These are phyloP conservation scores for Phialophora verrucosa DNA, from an alignment of 2,329 filamentous ascomycete species.

Conservation along the genomic window DNA sequence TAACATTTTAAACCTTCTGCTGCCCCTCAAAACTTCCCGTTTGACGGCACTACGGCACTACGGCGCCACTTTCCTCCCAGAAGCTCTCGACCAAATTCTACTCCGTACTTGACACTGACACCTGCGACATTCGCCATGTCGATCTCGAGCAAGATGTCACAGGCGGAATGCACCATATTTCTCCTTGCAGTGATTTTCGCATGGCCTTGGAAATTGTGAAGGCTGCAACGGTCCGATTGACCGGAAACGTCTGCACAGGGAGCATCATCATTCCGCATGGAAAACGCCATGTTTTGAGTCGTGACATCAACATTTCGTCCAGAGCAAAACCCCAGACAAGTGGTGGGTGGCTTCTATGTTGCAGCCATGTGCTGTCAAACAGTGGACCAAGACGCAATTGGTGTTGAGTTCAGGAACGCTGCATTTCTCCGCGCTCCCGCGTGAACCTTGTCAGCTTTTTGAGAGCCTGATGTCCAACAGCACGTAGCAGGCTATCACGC, in stretches of 20 bases:
- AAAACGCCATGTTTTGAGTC: not conserved
- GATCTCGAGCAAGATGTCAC: not conserved
- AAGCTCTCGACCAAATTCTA: not conserved
- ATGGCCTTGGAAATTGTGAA: not conserved
- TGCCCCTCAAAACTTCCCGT: not conserved
- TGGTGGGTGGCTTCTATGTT: not conserved
- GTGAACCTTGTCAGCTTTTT: not conserved
- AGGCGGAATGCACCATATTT: not conserved
- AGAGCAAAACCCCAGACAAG: not conserved
- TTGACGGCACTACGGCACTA: not conserved
- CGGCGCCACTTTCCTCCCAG: not conserved
- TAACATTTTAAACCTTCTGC: conserved; percentile 7
- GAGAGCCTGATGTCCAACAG: not conserved
- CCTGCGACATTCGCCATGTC: not conserved
- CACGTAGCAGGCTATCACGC: too few relatives aligned
- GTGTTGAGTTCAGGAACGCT: not conserved
- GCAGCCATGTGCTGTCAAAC: conserved; percentile 6
- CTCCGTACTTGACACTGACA: not conserved
- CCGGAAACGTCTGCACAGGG: not conserved
- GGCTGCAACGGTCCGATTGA: not conserved
- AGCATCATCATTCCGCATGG: not conserved
- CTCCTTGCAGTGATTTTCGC: not conserved
- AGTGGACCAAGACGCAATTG: not conserved
- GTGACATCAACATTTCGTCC: not conserved
- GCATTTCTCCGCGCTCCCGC: not conserved